Evolutionary conservation across 768 basidiomycete genomes (phyloP), one percentile per base, ranked within the genome.

Genomic region (Leccinum fibrillosum): DNA sequence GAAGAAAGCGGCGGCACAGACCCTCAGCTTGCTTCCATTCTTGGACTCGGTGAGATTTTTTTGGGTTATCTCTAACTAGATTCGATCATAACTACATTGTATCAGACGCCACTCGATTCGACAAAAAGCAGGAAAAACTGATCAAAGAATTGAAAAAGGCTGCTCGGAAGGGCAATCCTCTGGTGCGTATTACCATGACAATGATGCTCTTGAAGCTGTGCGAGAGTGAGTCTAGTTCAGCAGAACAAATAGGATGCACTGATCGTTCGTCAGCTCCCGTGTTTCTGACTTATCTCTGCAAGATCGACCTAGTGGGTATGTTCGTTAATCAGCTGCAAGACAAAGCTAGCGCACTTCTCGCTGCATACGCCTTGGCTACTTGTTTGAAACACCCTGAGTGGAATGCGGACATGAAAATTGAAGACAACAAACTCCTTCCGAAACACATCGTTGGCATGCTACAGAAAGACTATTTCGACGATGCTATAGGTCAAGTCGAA

Each of bases 381-480:
- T 39, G 39, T 39, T 39, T 39, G 8, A 39, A 39, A n/a, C n/a
- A n/a, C 9, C 2, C 64, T 68, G n/a, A 49, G 64, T 54, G 1
- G n/a, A 42, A 35, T 37, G n/a, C 4, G 4, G 60, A 62, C 17
- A 64, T 68, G 62, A 35, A 53, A 11, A 47, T 56, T 21, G 54
- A 49, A 39, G 15, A 49, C 5, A 54, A 55, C 5, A 23, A 55
- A 4, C 39, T 30, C 19, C 49, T 64, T 47, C 45, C 19, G 11
- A 23, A 47, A 13, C 34, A 60, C 11, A 69, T 68, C 5, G 21
- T 68, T 17, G 52, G 52, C n/a, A 68, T 68, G 67, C 52, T 66
- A 25, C 61, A 62, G 28, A 32, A 55, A 10, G 62, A 69, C 53
- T 69, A 58, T 47, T 69, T 68, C n/a, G 64, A 68, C 5, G 64